Conservation (phyloP, 331 rosid genomes). For the Quercus lobata region DNA sequence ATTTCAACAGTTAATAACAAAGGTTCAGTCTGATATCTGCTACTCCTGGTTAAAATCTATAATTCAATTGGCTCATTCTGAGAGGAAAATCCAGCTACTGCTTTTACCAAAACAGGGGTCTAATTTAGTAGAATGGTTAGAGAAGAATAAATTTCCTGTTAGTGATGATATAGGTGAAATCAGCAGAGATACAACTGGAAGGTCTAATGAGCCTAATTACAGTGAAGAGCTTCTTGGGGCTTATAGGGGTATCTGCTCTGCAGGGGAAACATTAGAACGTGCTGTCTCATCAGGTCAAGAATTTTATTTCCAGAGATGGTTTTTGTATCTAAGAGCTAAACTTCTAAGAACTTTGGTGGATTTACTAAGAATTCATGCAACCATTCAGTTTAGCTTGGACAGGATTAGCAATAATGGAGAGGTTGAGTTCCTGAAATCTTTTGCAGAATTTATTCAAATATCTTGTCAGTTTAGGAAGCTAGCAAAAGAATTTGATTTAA, state of each 20-base stretch:
- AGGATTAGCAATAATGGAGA: not conserved
- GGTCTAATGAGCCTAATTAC: slow-evolving; percentile 10
- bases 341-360: slow-evolving; percentile 31
- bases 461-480: slow-evolving; percentile 38
- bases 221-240: slow-evolving; percentile 35
- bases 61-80: slow-evolving; percentile 44
- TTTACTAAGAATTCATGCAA: slow-evolving; percentile 25
- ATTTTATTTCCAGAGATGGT: slow-evolving; percentile 64
- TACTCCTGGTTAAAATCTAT: slow-evolving; percentile 47
- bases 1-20: slow-evolving; percentile 33
- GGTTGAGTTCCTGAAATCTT: slow-evolving; percentile 15
- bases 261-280: slow-evolving; percentile 43
- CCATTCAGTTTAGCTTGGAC: slow-evolving; percentile 16
- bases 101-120: slow-evolving; percentile 28
- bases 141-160: slow-evolving; percentile 21
- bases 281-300: slow-evolving; percentile 22
- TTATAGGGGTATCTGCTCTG: slow-evolving; percentile 34
- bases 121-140: slow-evolving; percentile 21
- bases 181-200: slow-evolving; percentile 14
- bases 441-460: slow-evolving; percentile 26
- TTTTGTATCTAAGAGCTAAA: slow-evolving; percentile 52
- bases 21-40: slow-evolving; percentile 36
- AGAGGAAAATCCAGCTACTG: slow-evolving; percentile 32
- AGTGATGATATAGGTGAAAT: slow-evolving; percentile 17
- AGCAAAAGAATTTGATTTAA: slow-evolving; percentile 47